These are phyloP conservation scores for Toxicodendron radicans DNA, from an alignment of 345 rosid genomes.

Conservation along the genomic window DNA sequence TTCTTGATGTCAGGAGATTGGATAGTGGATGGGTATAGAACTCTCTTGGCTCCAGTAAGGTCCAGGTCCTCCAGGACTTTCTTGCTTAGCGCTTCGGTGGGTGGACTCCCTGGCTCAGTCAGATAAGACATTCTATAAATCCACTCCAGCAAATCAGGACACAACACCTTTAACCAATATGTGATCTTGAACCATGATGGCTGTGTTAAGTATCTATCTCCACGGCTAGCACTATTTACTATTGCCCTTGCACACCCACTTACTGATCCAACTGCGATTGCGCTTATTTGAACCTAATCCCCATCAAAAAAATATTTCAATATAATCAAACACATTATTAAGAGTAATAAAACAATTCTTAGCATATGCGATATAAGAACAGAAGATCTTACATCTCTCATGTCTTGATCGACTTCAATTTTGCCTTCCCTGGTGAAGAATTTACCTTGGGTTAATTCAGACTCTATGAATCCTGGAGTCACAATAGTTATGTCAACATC, in stretches of 20 bases:
- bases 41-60: constrained; percentile 37
- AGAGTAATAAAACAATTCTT: background rate
- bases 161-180: constrained; percentile 46
- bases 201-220: constrained; percentile 45
- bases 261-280: constrained; percentile 29
- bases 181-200: constrained; percentile 49
- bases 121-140: constrained; percentile 19
- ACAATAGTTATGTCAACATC: constrained; percentile 51
- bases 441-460: constrained; percentile 51
- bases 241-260: constrained; percentile 43
- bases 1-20: constrained; percentile 31
- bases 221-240: constrained; percentile 51
- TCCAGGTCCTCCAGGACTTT: constrained; percentile 40
- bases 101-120: constrained; percentile 13
- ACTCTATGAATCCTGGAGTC: constrained; percentile 60
- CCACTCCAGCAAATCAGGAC: constrained; percentile 55
- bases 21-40: constrained; percentile 36
- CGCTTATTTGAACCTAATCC: constrained; percentile 39
- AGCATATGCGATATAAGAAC: background rate
- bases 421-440: constrained; percentile 33
- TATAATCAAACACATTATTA: background rate
- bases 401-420: constrained; percentile 37
- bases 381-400: constrained; percentile 41
- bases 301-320: background rate
- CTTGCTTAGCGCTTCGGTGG: constrained; percentile 28